Base-by-base conservation (phyloP, 2,329 filamentous ascomycete species). In the Lachnellula cervina region DNA sequence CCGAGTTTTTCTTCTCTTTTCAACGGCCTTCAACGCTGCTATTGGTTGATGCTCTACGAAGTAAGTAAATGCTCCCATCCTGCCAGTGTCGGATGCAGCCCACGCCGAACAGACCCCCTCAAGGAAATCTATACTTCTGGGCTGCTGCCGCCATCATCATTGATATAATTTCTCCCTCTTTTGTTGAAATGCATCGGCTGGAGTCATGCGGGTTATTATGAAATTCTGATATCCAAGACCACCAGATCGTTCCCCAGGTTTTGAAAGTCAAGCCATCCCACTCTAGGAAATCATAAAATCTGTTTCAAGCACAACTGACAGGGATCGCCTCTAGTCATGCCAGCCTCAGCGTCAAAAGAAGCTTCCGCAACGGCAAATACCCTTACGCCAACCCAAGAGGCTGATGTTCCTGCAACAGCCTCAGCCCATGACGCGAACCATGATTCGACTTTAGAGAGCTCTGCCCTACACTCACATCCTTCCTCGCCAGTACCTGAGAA, bases 391-490 rank as follows among this genome's bases (percentile, higher is more conserved):
- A 45, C 28, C 34, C 19, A 35, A 51, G 42, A 53, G 47, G 46
- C 47, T 38, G 23, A 54, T 45, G 32, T 19, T 37, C 44, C 35
- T 23, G 37, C 58, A 28, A 46, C 37, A 19, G 21, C 52, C 46
- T 50, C 52, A 49, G 51, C 17, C 17, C 28, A 59, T 19, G 51
- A 52, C 44, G 53, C 60, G 46, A 59, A 63, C 49, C 60, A 54
- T 61, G 60, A 59, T 49, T 49, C 59, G 55, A 61, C 61, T 50
- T 57, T 61, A 38, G 38, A 32, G 28, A 48, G 35, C 50, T 46
- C 42, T 47, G 50, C 49, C 35, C 25, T 58, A 48, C 52, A 23
- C 38, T 48, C 50, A 28, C 47, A 56, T 48, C 14, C 35, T 48
- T 57, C 56, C 7, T 55, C 56, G 44, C 47, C 52, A 13, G 14